Conservation (phyloP, 1,284 basidiomycete genomes). For the Puccinia coronata region DNA sequence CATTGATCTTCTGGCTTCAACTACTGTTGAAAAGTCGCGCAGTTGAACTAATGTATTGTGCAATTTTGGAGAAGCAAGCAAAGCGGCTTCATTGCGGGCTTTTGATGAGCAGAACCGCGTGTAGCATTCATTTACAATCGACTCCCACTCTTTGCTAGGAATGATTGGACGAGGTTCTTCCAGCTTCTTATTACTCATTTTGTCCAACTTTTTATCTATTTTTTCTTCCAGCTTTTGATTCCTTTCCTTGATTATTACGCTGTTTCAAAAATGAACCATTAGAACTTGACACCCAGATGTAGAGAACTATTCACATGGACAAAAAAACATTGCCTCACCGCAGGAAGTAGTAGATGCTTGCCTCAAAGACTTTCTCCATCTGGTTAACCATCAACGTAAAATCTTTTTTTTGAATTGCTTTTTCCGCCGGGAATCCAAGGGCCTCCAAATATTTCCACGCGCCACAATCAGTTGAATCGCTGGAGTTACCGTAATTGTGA, state of each 20-base stretch:
- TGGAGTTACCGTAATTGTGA: neutral
- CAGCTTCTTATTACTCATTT: neutral
- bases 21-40: conserved; percentile 6
- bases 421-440: conserved; percentile 8
- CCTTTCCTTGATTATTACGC: too few species aligned
- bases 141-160: neutral
- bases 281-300: neutral
- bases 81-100: neutral
- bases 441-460: too few species aligned
- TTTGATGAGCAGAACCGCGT: neutral
- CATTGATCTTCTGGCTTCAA: conserved; percentile 12
- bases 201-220: too few species aligned
- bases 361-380: neutral
- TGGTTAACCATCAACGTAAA: conserved; percentile 1
- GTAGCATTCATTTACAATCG: conserved; percentile 10
- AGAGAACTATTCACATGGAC: neutral
- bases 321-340: neutral
- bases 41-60: neutral
- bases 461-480: neutral
- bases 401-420: conserved; percentile 17
- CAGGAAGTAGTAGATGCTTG: conserved; percentile 11
- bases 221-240: too few species aligned
- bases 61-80: neutral
- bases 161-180: neutral
- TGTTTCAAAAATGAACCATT: neutral